Conservation (phyloP, 768 basidiomycete genomes). For the Hypholoma sublateritium region DNA sequence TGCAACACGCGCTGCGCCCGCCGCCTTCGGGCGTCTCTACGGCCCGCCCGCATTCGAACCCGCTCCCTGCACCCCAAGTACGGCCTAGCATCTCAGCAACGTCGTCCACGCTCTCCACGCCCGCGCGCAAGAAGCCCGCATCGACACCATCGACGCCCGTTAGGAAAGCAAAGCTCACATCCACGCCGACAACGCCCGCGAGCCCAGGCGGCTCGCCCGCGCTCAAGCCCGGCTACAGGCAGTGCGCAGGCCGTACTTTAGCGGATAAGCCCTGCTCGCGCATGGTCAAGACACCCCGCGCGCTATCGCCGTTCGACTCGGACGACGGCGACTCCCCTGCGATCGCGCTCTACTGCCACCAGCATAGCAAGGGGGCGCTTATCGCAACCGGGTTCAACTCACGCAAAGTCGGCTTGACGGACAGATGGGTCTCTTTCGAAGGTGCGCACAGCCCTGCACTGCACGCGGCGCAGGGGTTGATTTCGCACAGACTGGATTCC, state of each 20-base stretch:
- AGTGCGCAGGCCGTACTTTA: conserved; percentile 68
- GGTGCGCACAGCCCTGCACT: conserved; percentile 35
- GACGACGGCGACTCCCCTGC: conserved; percentile 30
- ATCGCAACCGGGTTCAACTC: conserved; percentile 56
- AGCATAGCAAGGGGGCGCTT: conserved; percentile 60
- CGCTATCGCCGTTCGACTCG: conserved; percentile 18
- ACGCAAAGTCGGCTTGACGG: conserved; percentile 32
- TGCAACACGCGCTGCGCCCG: conserved; percentile 37
- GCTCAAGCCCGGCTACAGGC: conserved; percentile 29
- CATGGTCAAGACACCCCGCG: conserved; percentile 45
- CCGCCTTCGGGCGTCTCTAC: conserved; percentile 16
- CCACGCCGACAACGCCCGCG: neutral
- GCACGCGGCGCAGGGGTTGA: conserved; percentile 2
- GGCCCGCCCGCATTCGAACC: conserved; percentile 34
- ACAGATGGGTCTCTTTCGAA: conserved; percentile 55
- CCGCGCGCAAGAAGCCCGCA: conserved; percentile 12
- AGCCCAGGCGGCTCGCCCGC: conserved; percentile 8
- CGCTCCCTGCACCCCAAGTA: conserved; percentile 15
- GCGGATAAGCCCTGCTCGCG: conserved; percentile 62
- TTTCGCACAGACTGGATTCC: conserved; percentile 64
- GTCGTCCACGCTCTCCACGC: conserved; percentile 10
- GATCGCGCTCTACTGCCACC: conserved; percentile 58
- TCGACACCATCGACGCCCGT: conserved; percentile 13
- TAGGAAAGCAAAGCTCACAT: neutral
- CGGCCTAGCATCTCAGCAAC: conserved; percentile 13